Evolutionary conservation across 139 green algal species (phyloP).

Genomic region (Edaphochlamys debaryana): DNA sequence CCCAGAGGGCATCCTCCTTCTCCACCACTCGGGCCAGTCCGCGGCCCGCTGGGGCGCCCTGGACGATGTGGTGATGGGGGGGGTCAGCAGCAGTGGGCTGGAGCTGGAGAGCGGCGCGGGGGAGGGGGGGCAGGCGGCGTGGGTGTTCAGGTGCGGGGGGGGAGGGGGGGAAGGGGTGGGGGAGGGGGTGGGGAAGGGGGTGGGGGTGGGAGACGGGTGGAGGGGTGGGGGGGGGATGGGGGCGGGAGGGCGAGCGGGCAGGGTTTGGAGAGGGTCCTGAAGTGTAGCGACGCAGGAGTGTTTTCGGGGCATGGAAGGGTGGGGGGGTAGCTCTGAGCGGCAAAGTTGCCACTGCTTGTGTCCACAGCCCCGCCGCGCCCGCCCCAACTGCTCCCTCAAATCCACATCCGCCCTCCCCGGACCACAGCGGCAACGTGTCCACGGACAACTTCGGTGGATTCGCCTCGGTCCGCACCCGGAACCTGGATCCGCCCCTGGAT

Average conservation of each 20-base stretch:
- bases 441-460: conserved; percentile 93
- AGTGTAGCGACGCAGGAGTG: too few species aligned
- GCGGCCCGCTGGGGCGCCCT: conserved; percentile 77
- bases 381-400: too few species aligned
- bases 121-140: conserved; percentile 67
- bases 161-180: neutral
- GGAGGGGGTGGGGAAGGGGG: neutral
- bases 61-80: conserved; percentile 98
- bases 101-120: conserved; percentile 58
- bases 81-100: conserved; percentile 69
- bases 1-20: conserved; percentile 24
- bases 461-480: conserved; percentile 83
- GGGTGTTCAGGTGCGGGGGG: conserved; percentile 65
- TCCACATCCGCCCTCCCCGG: too few species aligned
- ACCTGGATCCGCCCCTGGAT: conserved; percentile 84
- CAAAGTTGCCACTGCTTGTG: too few species aligned
- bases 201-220: neutral
- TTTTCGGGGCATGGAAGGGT: too few species aligned
- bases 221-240: neutral
- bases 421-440: conserved; percentile 77
- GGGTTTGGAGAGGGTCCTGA: too few species aligned
- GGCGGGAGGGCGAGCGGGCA: too few species aligned
- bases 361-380: too few species aligned
- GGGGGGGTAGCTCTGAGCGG: too few species aligned
- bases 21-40: conserved; percentile 13